Evolutionary conservation across 108 stramenopile genomes (phyloP).

Genomic region (Nitzschia sp.): DNA sequence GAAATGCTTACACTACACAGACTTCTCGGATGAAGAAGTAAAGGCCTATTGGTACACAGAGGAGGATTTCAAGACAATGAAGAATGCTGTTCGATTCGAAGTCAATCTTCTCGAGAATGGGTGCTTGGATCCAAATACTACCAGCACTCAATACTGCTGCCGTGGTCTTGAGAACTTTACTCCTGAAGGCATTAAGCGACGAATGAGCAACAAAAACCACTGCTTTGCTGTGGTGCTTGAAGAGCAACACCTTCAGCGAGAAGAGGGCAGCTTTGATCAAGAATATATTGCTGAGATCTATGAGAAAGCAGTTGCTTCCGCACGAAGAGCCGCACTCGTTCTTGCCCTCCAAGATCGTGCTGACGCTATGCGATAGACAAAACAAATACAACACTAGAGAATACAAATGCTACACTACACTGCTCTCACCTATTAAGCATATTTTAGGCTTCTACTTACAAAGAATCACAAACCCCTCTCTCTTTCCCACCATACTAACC

Average conservation of each 20-base stretch:
- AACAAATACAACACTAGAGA: background rate
- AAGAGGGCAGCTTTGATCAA: conserved; percentile 1
- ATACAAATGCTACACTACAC: no score
- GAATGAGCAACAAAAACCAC: background rate
- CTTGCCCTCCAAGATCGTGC: background rate
- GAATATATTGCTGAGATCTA: conserved; percentile 10
- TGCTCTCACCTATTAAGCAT: no score
- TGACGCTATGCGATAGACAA: background rate
- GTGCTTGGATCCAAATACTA: background rate
- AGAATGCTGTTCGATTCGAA: conserved; percentile 5
- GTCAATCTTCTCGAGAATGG: background rate
- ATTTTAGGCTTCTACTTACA: no score
- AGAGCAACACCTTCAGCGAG: conserved; percentile 12
- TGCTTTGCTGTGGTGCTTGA: background rate
- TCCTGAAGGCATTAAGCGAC: background rate
- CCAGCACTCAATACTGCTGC: background rate
- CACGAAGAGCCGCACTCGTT: background rate
- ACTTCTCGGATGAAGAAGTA: background rate
- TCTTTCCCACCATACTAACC: no score
- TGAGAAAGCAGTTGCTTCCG: background rate
- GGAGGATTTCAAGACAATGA: background rate
- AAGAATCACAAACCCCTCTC: no score
- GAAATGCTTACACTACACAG: background rate
- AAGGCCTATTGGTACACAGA: background rate
- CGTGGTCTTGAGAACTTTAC: background rate